phyloP scores from a whole-genome alignment of 164 flowering plant genomes.

The Saururus chinensis region DNA sequence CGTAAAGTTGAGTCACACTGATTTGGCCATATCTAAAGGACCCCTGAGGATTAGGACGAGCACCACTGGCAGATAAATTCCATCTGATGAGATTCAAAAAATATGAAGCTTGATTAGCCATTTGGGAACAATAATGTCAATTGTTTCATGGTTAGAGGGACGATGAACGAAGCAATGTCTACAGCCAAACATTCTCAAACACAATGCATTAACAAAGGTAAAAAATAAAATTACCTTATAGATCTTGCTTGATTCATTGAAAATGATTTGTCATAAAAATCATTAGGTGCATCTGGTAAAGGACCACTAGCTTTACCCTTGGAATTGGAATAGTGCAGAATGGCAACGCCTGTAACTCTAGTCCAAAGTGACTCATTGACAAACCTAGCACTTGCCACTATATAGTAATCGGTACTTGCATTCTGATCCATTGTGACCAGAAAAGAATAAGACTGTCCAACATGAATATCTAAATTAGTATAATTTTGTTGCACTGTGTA shows the following conservation, averaged over 20 bases:
- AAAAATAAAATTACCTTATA: constrained; percentile 44
- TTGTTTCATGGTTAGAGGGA: no score
- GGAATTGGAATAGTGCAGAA: constrained; percentile 76
- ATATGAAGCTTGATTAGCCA: not conserved
- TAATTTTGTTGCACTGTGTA: constrained; percentile 93
- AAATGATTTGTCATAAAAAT: constrained; percentile 70
- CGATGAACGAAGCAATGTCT: no score
- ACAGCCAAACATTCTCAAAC: not conserved
- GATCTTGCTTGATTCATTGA: constrained; percentile 99
- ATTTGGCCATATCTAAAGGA: constrained; percentile 91
- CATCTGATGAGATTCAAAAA: constrained; percentile 35
- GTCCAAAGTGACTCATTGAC: constrained; percentile 78
- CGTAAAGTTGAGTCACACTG: constrained; percentile 77
- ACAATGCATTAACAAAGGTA: not conserved
- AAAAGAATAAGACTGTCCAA: constrained; percentile 96
- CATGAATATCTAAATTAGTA: constrained; percentile 90
- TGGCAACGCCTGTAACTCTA: constrained; percentile 85
- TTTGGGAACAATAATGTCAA: not conserved
- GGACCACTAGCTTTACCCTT: constrained; percentile 79
- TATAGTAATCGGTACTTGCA: constrained; percentile 87
- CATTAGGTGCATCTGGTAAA: constrained; percentile 78
- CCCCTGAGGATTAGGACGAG: constrained; percentile 98
- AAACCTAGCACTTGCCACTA: constrained; percentile 93
- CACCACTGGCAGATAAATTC: constrained; percentile 92
- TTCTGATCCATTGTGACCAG: constrained; percentile 94